Percentiles rank a stretch among this genome's conserved stretches.
Conservation (phyloP, 768 basidiomycete species). For the Kwoniella bestiolae region DNA sequence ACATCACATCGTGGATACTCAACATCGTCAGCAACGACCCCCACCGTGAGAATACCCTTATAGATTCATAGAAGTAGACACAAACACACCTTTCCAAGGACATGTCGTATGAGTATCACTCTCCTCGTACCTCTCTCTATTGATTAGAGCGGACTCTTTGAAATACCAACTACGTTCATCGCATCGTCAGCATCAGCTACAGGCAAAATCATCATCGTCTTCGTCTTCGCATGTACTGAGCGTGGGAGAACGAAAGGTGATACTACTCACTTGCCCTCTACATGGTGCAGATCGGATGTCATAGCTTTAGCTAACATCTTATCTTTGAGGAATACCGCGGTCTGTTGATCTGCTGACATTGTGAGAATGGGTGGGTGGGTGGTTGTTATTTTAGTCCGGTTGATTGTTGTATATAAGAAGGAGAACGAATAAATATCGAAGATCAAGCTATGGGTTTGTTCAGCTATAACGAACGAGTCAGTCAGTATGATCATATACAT, state of each 20-base stretch:
- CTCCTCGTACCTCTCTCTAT: conserved; percentile 41
- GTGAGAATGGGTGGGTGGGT: not conserved
- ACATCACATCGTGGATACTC: no score
- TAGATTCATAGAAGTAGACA: not conserved
- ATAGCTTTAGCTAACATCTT: conserved; percentile 43
- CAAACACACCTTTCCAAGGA: conserved; percentile 51
- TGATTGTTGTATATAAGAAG: not conserved
- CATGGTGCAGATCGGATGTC: conserved; percentile 48
- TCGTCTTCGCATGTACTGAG: not conserved
- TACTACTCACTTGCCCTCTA: conserved; percentile 49
- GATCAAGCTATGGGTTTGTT: not conserved
- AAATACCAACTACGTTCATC: conserved; percentile 53
- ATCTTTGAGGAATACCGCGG: conserved; percentile 46
- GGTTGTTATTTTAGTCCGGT: not conserved
- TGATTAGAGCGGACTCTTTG: conserved; percentile 47
- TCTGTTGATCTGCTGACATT: conserved; percentile 43
- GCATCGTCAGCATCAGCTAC: no score
- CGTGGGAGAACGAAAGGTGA: no score
- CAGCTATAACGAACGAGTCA: no score
- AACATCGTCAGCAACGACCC: not conserved
- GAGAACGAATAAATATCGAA: not conserved
- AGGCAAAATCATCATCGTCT: not conserved
- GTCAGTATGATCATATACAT: no score
- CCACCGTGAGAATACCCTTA: not conserved
- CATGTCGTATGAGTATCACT: conserved; percentile 50